Conservation (phyloP, 805 yeast genomes). For the Tetrapisispora fleetii region DNA sequence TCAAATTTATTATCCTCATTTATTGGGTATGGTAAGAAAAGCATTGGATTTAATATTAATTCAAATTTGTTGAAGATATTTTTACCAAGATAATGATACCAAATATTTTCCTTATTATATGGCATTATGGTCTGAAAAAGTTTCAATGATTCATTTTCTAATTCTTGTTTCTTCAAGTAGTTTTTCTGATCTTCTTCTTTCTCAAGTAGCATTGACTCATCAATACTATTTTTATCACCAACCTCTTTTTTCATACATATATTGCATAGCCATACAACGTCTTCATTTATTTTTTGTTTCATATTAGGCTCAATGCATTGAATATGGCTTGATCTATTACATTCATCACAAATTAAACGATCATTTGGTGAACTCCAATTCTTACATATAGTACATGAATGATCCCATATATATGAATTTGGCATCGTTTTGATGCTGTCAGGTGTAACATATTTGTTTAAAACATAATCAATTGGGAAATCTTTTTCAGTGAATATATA, state of each 20-base stretch:
- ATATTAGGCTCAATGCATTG: constrained; percentile 81
- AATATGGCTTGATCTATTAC: constrained; percentile 65
- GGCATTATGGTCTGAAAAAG: constrained; percentile 5
- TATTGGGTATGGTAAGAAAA: constrained; percentile 21
- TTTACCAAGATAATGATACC: constrained; percentile 26
- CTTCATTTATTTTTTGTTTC: constrained; percentile 66
- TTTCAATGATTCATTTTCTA: constrained; percentile 13
- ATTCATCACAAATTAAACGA: constrained; percentile 67
- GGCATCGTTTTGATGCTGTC: not conserved
- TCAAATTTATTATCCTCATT: not conserved
- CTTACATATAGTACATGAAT: constrained; percentile 58
- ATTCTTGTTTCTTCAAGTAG: constrained; percentile 4
- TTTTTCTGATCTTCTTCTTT: constrained; percentile 6
- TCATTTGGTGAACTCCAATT: constrained; percentile 79
- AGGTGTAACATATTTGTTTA: constrained; percentile 14
- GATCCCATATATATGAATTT: constrained; percentile 16
- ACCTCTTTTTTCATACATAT: constrained; percentile 55
- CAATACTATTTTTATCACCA: constrained; percentile 13
- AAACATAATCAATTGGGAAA: constrained; percentile 20
- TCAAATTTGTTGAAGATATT: constrained; percentile 13
- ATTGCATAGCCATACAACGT: constrained; percentile 88
- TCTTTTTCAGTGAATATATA: constrained; percentile 61
- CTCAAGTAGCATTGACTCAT: constrained; percentile 2
- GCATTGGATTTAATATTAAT: constrained; percentile 11
- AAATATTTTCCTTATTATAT: constrained; percentile 12